phyloP scores from a whole-genome alignment of 768 basidiomycete genomes.

The Termitomyces sp. region DNA sequence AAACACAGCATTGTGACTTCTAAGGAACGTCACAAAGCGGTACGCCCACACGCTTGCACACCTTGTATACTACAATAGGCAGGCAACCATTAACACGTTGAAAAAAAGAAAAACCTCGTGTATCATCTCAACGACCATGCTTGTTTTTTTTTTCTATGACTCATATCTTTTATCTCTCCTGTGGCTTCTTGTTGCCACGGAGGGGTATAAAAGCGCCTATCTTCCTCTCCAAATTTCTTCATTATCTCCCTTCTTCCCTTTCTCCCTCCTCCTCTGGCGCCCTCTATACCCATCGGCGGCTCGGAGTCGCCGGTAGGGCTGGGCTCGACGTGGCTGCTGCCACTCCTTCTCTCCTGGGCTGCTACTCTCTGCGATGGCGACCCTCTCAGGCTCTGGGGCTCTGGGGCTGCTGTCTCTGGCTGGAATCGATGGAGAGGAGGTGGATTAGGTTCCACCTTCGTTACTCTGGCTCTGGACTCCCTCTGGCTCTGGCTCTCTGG shows the following conservation, averaged over 20 bases:
- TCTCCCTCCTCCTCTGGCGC: no score
- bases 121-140: background rate
- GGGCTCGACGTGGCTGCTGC: no score
- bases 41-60: background rate
- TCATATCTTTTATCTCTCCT: background rate
- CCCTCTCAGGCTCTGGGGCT: background rate
- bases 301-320: no score
- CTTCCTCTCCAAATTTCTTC: background rate
- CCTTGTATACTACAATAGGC: background rate
- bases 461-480: background rate
- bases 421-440: no score
- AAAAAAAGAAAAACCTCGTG: background rate
- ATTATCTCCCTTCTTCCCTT: background rate
- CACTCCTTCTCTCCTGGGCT: no score
- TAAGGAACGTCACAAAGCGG: background rate
- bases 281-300: no score
- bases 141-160: background rate
- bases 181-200: background rate
- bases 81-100: background rate
- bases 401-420: background rate
- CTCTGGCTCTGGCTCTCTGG: no score
- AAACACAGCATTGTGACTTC: background rate
- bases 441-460: no score
- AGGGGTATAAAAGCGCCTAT: background rate
- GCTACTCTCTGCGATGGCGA: background rate